Base-by-base conservation (phyloP, 202 grass and related monocot species). In the Brachypodium distachyon region DNA sequence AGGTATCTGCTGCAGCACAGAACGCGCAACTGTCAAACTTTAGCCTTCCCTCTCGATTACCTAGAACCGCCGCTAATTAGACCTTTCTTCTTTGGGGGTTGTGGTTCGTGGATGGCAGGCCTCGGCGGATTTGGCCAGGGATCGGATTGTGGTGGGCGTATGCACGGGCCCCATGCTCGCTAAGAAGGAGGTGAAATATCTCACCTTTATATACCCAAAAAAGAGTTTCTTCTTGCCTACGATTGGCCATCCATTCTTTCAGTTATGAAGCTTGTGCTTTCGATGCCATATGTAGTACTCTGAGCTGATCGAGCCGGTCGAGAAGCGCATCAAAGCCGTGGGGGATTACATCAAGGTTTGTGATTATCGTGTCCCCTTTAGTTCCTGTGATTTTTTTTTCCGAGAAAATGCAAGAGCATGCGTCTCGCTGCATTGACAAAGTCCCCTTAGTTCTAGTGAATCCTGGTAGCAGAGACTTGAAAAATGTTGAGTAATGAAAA, bases 81-180 rank as follows among this genome's bases (percentile, higher is more conserved):
- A 48, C 60, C 42, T 18, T 61, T 18, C 19, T 50, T 34, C 2
- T 36, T 22, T 51, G 42, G 17, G 6, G 34, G 7, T 5, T 80
- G 70, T 52, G 38, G 49, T 82, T 84, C 43, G 13, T 37, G 48
- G 78, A 23, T 11, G 51, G 73, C 40, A 99, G 96, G 89, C 96
- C 12, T 74, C 89, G 12, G 83, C 85, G 61, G 87, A 95, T 77
- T 72, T 95, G 50, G 81, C 85, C 36, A 88, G 70, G 16, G 74
- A 96, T 21, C 80, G 92, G 40, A 90, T 99, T 52, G 89, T 96
- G 26, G 79, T 96, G 28, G 92, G 92, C 44, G 87, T 99, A 60
- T 96, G 92, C 82, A 93, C 89, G 74, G 92, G 92, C 3, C 89
- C 91, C 33, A 99, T 99, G 96, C 85, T 99, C 41, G 81, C 63